Base-by-base conservation (phyloP, 176 grass and related monocot genomes). In the Alopecurus myosuroides region DNA sequence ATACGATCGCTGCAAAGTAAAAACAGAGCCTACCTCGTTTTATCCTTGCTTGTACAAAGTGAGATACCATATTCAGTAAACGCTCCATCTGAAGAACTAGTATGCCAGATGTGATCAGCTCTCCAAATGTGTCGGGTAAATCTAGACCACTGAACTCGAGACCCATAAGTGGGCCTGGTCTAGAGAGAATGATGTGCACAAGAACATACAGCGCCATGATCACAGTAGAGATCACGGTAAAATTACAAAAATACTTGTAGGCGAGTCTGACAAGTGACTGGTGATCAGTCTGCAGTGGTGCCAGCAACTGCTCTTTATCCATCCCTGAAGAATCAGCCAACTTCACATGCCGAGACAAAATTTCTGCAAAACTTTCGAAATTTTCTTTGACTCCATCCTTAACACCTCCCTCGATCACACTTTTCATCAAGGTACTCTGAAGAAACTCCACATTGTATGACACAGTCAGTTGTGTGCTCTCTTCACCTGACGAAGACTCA, bases 141-240 rank as follows among this genome's bases (percentile, higher is more conserved):
- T 98, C 96, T 48, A 95, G 81, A 77, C 93, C 91, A 56, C 67
- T 84, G 20, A 98, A 95, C 74, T 95, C 96, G 41, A 98, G 88
- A 15, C 87, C 95, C 48, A 86, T 87, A 60, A 83, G 45, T 29
- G 52, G 79, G 69, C 82, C 84, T 75, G 79, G 62, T 58, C 28
- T 65, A 9, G 91, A 95, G 48, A 98, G 29, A 82, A 98, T 7
- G 84, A 98, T 89, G 46, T 98, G 96, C 57, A 77, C 85, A 92
- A 94, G 15, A 84, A 98, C 77, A 90, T 95, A 95, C 11, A 90
- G 9, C 49, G 71, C 85, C 49, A 95, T 85, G 45, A 98, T 15
- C 23, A 92, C 46, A 1, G 89, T 71, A 19, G 80, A 94, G 70
- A 91, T 42, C 63, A 90, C 80, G 28, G 91, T 94, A 53, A 93